Base-by-base conservation (phyloP, 495 filamentous ascomycete genomes). In the Letharia columbiana region DNA sequence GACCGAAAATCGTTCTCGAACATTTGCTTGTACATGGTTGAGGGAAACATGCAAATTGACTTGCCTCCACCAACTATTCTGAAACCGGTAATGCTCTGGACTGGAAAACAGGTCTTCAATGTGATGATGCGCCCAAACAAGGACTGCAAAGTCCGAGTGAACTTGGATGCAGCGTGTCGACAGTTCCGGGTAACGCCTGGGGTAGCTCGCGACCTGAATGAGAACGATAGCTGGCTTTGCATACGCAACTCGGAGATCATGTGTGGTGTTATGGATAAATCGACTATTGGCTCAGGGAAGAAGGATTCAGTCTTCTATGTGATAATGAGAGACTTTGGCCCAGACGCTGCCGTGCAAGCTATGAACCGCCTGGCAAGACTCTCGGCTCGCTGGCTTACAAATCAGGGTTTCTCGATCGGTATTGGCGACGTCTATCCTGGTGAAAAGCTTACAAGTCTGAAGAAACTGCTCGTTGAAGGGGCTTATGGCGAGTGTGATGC, bases 231-330 rank as follows among this genome's bases (percentile, higher is more conserved):
- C 10, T 97, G 88, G 84, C 80, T 98, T 37, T 90, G 96, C 20
- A 87, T 98, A 69, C 89, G 94, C 50, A 97, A 98, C 71, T 96
- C 92, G 0, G 94, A 97, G 74, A 86, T 98, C 67, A 97, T 98
- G 91, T 97, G 94, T 72, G 94, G 94, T 70, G 85, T 91, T 45
- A 96, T 98, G 92, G 94, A 98, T 77, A 98, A 98, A 73, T 87
- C 90, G 3, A 96, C 91, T 0, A 89, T 98, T 52, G 94, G 94
- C 68, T 90, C 88, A 17, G 94, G 94, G 71, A 98, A 98, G 79
- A 98, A 98, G 74, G 92, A 96, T 74, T 96, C 91, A 5, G 84
- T 98, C 13, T 98, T 98, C 76, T 98, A 96, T 71, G 89, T 97
- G 63, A 92, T 98, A 70, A 82, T 98, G 67, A 84, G 94, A 75